Evolutionary conservation across 805 yeast species (phyloP).

Genomic region (Candida palmyrensis): DNA sequence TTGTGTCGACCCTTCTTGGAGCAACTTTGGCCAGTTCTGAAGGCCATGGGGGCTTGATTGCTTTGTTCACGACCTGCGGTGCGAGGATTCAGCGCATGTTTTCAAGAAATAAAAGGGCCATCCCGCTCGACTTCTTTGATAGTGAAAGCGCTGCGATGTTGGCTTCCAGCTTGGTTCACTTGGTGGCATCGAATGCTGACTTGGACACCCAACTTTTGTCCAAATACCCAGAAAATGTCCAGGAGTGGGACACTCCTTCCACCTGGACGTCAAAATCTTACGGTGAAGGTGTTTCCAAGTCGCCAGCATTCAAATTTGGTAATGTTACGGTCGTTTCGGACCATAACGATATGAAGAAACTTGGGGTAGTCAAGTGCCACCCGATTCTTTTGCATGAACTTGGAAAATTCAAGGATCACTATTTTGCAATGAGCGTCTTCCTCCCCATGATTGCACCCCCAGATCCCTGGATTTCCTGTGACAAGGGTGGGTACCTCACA

Average conservation of each 20-base stretch:
- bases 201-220: neutral
- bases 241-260: too few species aligned
- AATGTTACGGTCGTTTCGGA: neutral
- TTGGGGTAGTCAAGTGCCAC: conserved; percentile 1
- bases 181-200: neutral
- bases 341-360: too few species aligned
- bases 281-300: too few species aligned
- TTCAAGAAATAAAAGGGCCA: neutral
- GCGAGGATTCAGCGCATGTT: too few species aligned
- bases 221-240: neutral
- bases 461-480: conserved; percentile 27
- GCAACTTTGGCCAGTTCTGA: neutral
- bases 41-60: too few species aligned
- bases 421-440: conserved; percentile 3
- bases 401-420: neutral
- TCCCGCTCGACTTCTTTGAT: neutral
- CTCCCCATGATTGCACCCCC: conserved; percentile 40
- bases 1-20: neutral
- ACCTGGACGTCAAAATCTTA: too few species aligned
- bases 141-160: neutral
- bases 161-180: neutral
- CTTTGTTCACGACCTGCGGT: too few species aligned
- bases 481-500: conserved; percentile 30
- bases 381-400: neutral
- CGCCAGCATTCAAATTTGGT: neutral